Evolutionary conservation across 2,329 filamentous ascomycete species (phyloP), one percentile per base, ranked within the genome.

Genomic region (Periglandula ipomoeae): DNA sequence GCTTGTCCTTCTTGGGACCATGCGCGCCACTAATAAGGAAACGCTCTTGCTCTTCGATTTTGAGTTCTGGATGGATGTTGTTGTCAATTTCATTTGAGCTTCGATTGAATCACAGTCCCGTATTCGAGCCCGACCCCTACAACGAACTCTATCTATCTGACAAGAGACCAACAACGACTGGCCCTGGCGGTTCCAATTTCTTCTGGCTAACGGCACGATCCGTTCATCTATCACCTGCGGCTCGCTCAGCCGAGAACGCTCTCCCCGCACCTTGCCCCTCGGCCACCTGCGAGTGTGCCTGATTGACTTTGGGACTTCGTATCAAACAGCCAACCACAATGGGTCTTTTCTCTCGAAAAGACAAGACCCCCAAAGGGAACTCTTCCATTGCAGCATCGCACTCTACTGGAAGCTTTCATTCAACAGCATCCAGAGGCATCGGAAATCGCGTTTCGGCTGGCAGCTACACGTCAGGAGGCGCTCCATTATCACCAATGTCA

Each of bases 311-410:
- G 24, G 37, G 44, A 32, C 46, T 44, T 48, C 27, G 39, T 41
- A 35, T 39, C 22, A 32, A 44, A 47, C 40, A 49, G 47, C 40
- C 53, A 53, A 46, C 46, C 54, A 49, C 27, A 49, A 80, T 80
- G 76, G 75, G 76, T 57, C 58, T 80, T 54, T 80, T 80, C 60
- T 76, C 76, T 32, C 69, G 76, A 52, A 78, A 72, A 59, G 70
- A 76, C 56, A 78, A 73, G 66, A 63, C 70, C 53, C 62, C 70
- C 46, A 73, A 69, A 61, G 62, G 60, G 55, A 65, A 70, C 50
- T 62, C 68, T 19, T 60, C 65, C 41, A 63, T 74, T 59, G 66
- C 68, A 51, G 68, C 63, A 46, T 70, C 70, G 51, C 66, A 72
- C 54, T 75, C 74, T 47, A 72, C 71, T 55, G 68, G 70, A 52